Base-by-base conservation (phyloP, 345 rosid genomes). In the Syzygium grande region DNA sequence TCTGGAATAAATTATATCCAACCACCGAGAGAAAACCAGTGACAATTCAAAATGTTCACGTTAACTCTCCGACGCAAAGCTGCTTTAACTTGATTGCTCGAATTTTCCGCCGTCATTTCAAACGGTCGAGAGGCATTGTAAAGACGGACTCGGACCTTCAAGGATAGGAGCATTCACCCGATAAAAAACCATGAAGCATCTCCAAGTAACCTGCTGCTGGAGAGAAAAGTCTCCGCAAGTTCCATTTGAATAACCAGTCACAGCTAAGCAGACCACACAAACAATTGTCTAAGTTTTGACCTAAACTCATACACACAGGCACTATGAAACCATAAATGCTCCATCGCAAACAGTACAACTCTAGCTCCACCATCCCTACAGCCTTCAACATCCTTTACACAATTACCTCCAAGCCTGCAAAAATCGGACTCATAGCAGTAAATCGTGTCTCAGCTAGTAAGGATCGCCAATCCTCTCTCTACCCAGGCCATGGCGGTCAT, bases 381-480 rank as follows among this genome's bases (percentile, higher is more conserved):
- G 21, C 80, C 80, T 38, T 38, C 49, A 34, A 10, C 49, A 73
- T 38, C 49, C 80, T 73, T 38, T 73, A 73, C 80, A 73, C 49
- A 73, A 73, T 19, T 34, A 38, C 80, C 80, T 73, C 80, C 23
- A 58, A 38, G 4, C 27, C 80, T 19, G 80, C 80, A 73, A 73
- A 73, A 73, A 73, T 38, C 4, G 49, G 27, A 73, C 49, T 19
- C 5, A 11, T 38, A 34, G 49, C 80, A 73, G 80, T 49, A 73
- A 73, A 73, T 19, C 23, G 25, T 19, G 80, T 19, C 52, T n/a
- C 59, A 3, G 23, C 73, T 84, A 87, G 84, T 90, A 95, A 58
- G 92, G 89, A 79, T 91, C 92, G 68, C 95, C 94, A 54, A 94
- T 90, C 83, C 97, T 88, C 87, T 90, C 94, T 84, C 96, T 89